Base-by-base conservation (phyloP, 495 filamentous ascomycete genomes). In the Podospora fimiseda region DNA sequence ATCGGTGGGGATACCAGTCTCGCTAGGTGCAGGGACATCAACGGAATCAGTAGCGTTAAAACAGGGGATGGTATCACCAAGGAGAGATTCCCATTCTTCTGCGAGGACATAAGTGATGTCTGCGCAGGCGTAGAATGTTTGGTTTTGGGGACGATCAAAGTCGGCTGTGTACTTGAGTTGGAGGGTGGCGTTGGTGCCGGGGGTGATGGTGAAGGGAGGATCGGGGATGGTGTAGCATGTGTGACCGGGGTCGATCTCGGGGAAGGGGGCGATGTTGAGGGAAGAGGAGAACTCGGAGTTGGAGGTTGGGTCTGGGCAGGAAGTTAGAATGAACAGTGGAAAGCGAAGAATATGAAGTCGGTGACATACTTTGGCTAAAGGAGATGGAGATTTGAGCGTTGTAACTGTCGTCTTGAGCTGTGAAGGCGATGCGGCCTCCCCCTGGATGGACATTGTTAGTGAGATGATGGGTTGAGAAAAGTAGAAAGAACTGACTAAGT, bases 51-150 rank as follows among this genome's bases (percentile, higher is more conserved):
- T 72, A 2, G 74, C 73, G 56, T 80, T 79, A 64, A 78, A 77
- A 61, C 75, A 80, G 15, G 68, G 68, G 19, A 74, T 54, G 7
- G 60, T 22, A 23, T 48, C 52, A 9, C 48, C 55, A 1, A 62
- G 67, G 57, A 78, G 27, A 5, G 27, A 5, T 11, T 33, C 6
- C 27, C 27, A 74, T 5, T 58, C 47, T 23, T 43, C 53, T 6
- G 64, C 48, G 11, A 60, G 46, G 13, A 77, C 66, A 50, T 72
- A 75, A 6, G 64, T 74, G 36, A 79, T 67, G 59, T 80, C 75
- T 9, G 77, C 73, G 45, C 75, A 80, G 20, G 73, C 72, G 56
- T 77, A 79, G 63, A 74, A 79, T 18, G 71, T 74, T 50, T 75
- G 63, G 44, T 75, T 74, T 22, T 62, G 66, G 27, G 74, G 73